Base-by-base conservation (phyloP, 805 yeast species). In the Starmerella floricola region DNA sequence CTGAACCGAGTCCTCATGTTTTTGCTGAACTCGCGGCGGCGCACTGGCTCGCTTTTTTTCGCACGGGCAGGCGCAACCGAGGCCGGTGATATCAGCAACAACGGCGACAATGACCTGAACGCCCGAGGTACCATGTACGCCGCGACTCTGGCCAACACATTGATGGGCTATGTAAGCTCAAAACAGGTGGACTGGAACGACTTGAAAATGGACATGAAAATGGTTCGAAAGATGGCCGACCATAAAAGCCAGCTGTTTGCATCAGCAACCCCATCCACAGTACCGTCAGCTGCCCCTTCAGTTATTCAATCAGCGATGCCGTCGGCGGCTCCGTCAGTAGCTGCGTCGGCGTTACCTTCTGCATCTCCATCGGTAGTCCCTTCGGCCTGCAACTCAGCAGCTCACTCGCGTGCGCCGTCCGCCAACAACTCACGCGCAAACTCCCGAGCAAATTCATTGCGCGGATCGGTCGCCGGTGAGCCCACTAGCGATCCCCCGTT, bases 1-100 rank as follows among this genome's bases (percentile, higher is more conserved):
- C 77, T 85, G 46, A 85, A 88, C 58, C 80, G 91, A 56, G 91
- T 91, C 38, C 86, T 91, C 20, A 85, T 84, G 60, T 91, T 84
- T 61, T 67, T 91, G 58, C 83, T 91, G 85, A 91, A 91, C 63
- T 71, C 91, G 11, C 74, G 88, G 51, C 80, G 85, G 55, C 84
- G 85, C 58, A 69, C 75, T 39, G 96, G 97, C 0, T 76, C 87
- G 23, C 84, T 91, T n/a, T 91, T 77, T 60, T 86, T 91, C 64
- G 95, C 97, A 8, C 46, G 64, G 13, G 66, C 69, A 2, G 71
- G 70, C 10, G 41, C 51, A 13, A 47, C 58, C 40, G 73, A 72
- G 49, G 68, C 65, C 44, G 71, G 72, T 51, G 70, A 74, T 27
- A 62, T 74, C 34, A 69, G 66, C 42, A 83, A 74, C 61, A 69